Conservation (phyloP, 192 early-diverging fungal species). For the Linnemannia elongata region DNA sequence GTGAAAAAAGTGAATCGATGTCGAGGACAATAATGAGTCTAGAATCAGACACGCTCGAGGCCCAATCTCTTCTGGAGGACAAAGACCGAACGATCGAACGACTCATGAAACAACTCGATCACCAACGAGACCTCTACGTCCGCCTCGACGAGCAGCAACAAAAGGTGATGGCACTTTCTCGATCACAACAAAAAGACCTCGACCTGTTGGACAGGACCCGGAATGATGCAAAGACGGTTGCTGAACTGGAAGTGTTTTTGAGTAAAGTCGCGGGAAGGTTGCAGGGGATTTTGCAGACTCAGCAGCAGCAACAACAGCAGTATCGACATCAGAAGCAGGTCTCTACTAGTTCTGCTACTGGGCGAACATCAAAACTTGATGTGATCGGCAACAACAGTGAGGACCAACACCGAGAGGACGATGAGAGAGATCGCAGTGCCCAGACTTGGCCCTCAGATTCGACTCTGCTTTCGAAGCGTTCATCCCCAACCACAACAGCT, state of each 20-base stretch:
- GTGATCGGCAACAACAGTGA: not conserved
- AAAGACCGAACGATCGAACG: conserved; percentile 57
- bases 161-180: conserved; percentile 29
- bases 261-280: conserved; percentile 14
- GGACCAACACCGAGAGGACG: not conserved
- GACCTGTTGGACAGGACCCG: not conserved
- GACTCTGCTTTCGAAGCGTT: conserved; percentile 16
- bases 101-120: conserved; percentile 54
- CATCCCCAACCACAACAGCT: not conserved
- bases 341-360: not conserved
- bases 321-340: conserved; percentile 6
- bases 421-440: not conserved
- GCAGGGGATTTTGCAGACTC: conserved; percentile 26
- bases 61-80: conserved; percentile 40
- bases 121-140: conserved; percentile 37
- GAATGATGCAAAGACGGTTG: conserved; percentile 9
- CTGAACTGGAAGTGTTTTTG: conserved; percentile 23
- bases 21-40: conserved; percentile 29
- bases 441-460: conserved; percentile 27
- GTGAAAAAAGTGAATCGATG: conserved; percentile 27
- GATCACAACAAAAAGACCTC: conserved; percentile 32
- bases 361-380: not conserved
- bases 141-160: conserved; percentile 51
- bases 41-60: conserved; percentile 35
- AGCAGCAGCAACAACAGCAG: conserved; percentile 22